Evolutionary conservation across 1,139 yeast genomes (phyloP), one percentile per base, ranked within the genome.

Genomic region (Kodamaea fungicola): DNA sequence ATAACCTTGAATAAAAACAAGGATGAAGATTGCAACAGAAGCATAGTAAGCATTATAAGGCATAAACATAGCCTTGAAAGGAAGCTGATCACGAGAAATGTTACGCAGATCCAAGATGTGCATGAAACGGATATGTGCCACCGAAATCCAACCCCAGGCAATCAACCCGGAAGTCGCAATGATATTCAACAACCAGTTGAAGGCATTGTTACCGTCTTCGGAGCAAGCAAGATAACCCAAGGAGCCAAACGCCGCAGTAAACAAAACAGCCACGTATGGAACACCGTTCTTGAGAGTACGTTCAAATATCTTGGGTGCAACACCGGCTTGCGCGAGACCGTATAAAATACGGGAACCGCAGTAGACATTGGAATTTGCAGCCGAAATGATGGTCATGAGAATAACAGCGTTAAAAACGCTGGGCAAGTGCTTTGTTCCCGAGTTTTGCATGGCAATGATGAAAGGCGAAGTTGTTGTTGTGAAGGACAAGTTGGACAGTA

Each of bases 141-240:
- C 58, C 6, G 82, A 71, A 43, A 83, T 83, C 61, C 80, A 75
- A 38, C 81, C 74, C 92, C 92, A 83, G 7, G 86, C 74, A 46
- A 83, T 78, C 50, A 83, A 70, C 35, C 90, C 90, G 6, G 89
- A 80, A 32, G 83, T 83, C 19, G 88, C 85, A 25, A 88, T 76
- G 47, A 90, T 80, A 61, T 86, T 87, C 49, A 88, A 74, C 46
- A 90, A 75, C 90, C 96, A 90, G 49, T 74, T 64, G 66, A 89
- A 90, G 7, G 89, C 97, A n/a, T 74, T 67, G 24, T 68, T 65
- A 35, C 95, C 94, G 38, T 67, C 60, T 12, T 72, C 61, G 25
- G 84, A 74, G 22, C 42, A 69, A 28, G 82, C 86, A 69, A 90
- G 71, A 58, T 78, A 83, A 1, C 89, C 89, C 45, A 78, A 66